Evolutionary conservation across 768 basidiomycete genomes (phyloP).

Genomic region (Pleurotus citrinopileatus): DNA sequence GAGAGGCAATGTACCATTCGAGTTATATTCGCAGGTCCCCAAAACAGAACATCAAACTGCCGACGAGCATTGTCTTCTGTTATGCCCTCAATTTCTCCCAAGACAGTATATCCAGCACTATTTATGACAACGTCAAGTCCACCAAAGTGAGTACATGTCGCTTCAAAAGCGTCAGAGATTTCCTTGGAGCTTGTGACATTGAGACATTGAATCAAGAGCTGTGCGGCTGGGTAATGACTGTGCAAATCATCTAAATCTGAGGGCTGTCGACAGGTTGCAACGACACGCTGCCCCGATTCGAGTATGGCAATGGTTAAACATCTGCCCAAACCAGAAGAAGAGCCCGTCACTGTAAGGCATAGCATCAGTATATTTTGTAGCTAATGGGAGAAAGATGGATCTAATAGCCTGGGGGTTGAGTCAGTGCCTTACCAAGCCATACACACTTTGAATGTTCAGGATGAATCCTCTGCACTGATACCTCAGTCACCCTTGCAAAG

Average conservation of each 20-base stretch:
- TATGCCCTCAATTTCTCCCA: conserved; percentile 33
- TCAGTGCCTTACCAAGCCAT: too few species aligned
- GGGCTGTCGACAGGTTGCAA: conserved; percentile 29
- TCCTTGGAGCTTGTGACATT: conserved; percentile 28
- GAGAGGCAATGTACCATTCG: conserved; percentile 24
- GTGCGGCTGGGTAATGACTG: conserved; percentile 16
- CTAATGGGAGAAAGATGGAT: too few species aligned
- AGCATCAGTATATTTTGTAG: too few species aligned
- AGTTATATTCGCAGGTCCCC: conserved; percentile 39
- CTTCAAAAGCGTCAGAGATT: conserved; percentile 30
- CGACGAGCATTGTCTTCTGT: conserved; percentile 29
- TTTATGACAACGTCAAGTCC: conserved; percentile 44
- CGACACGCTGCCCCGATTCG: conserved; percentile 24
- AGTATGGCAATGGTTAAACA: conserved; percentile 16
- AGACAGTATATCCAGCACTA: conserved; percentile 37
- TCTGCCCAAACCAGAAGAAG: not conserved
- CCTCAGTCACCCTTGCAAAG: too few species aligned
- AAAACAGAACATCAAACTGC: conserved; percentile 41
- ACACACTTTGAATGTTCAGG: too few species aligned
- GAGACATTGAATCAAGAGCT: conserved; percentile 26
- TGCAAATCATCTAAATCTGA: conserved; percentile 19
- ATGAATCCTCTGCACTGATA: too few species aligned
- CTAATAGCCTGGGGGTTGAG: too few species aligned
- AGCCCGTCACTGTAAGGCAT: not conserved
- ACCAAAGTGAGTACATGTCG: conserved; percentile 33